These are phyloP conservation scores for Spergularia azorica DNA, from an alignment of 179 eudicot genomes.

Conservation along the genomic window DNA sequence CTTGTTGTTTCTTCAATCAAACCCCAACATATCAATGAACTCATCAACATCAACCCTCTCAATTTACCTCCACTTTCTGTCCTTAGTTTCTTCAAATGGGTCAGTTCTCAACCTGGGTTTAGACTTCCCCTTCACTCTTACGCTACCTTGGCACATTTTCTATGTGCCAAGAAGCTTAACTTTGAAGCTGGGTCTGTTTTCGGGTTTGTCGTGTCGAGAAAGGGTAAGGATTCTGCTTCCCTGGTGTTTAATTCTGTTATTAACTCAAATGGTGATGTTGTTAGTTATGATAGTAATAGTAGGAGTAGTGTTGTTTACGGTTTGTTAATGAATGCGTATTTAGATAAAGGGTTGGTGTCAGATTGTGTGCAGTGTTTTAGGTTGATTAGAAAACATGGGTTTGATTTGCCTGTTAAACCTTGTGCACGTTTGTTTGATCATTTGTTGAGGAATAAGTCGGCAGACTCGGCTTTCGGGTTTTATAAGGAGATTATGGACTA, in stretches of 20 bases:
- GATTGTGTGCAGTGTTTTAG: slow-evolving; percentile 64
- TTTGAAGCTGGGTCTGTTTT: slow-evolving; percentile 32
- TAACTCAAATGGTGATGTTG: slow-evolving; percentile 33
- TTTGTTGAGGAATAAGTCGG: slow-evolving; percentile 39
- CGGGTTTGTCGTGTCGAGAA: slow-evolving; percentile 44
- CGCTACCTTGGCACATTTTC: slow-evolving; percentile 50
- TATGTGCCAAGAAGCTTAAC: slow-evolving; percentile 35
- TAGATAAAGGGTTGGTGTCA: slow-evolving; percentile 45
- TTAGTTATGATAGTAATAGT: slow-evolving; percentile 26
- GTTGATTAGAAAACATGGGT: slow-evolving; percentile 40
- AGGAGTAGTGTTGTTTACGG: slow-evolving; percentile 40
- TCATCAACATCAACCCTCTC: slow-evolving; percentile 49
- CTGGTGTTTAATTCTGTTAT: slow-evolving; percentile 42
- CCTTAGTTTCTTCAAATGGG: slow-evolving; percentile 52
- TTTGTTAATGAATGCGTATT: slow-evolving; percentile 50
- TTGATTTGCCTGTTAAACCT: slow-evolving; percentile 38
- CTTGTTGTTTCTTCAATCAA: slow-evolving; percentile 45
- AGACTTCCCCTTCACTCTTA: slow-evolving; percentile 60
- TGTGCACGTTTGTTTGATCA: slow-evolving; percentile 47
- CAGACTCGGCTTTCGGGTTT: slow-evolving; percentile 45
- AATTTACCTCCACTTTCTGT: slow-evolving; percentile 50
- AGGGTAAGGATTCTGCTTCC: slow-evolving; percentile 60
- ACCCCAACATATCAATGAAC: slow-evolving; percentile 44
- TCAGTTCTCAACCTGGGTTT: slow-evolving; percentile 48
- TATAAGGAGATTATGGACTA: slow-evolving; percentile 61